Evolutionary conservation across 2,329 filamentous ascomycete species (phyloP).

Genomic region (Sphaerulina musiva): DNA sequence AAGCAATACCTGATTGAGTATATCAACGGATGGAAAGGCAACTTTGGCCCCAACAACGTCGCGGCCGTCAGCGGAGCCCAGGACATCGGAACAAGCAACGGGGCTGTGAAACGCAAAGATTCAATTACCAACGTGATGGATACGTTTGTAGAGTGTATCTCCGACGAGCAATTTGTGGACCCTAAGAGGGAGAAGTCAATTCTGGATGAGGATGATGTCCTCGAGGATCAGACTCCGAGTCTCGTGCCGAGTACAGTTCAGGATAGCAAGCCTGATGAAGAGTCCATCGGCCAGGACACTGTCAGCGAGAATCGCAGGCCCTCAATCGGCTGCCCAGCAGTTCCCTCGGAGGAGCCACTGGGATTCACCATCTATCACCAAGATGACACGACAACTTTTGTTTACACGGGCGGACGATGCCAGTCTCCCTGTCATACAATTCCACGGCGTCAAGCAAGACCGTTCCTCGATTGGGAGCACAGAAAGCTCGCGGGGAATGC

Average conservation of each 20-base stretch:
- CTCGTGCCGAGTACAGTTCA: background rate
- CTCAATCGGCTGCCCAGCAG: background rate
- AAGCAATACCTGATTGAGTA: conserved; percentile 18
- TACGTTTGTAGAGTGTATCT: background rate
- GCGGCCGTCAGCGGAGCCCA: conserved; percentile 4
- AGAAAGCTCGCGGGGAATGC: conserved; percentile 18
- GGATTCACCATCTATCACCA: conserved; percentile 10
- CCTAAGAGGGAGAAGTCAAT: conserved; percentile 1
- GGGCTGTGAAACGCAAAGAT: background rate
- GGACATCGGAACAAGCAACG: background rate
- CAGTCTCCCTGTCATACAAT: background rate
- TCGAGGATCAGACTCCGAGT: background rate
- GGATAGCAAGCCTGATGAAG: background rate
- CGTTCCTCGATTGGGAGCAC: conserved; percentile 16
- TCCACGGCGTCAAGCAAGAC: background rate
- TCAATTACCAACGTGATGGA: background rate
- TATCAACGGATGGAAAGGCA: conserved; percentile 5
- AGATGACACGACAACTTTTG: conserved; percentile 2
- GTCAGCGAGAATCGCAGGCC: background rate
- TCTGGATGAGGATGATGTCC: background rate
- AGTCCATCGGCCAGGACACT: conserved; percentile 5
- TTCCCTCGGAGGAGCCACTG: background rate
- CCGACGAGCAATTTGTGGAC: conserved; percentile 1
- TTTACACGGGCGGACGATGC: too few species aligned
- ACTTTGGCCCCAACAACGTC: background rate